Conservation (phyloP, 2,329 filamentous ascomycete species). For the Phyllosticta citriasiana region DNA sequence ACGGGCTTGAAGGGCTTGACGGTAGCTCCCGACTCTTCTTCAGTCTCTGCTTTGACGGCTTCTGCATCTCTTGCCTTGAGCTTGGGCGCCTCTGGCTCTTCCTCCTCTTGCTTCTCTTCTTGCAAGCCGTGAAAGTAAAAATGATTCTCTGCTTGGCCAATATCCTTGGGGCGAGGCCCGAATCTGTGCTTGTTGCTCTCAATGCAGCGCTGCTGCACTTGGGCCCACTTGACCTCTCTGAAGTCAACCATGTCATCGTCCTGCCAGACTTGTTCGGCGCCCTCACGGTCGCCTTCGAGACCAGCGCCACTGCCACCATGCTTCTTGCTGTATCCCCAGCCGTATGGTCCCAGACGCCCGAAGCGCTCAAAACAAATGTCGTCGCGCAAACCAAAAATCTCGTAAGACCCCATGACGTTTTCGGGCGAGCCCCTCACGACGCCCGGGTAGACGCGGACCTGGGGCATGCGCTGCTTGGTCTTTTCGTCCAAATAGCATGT, state of each 20-base stretch:
- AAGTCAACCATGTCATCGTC: slow-evolving; percentile 65
- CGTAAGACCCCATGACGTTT: slow-evolving; percentile 76
- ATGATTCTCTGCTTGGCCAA: slow-evolving; percentile 20
- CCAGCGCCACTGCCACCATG: slow-evolving; percentile 78
- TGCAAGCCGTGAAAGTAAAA: slow-evolving; percentile 31
- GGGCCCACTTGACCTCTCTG: slow-evolving; percentile 65
- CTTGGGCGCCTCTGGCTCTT: slow-evolving; percentile 12
- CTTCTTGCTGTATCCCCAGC: slow-evolving; percentile 70
- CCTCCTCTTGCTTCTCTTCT: slow-evolving; percentile 19
- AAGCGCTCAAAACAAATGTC: slow-evolving; percentile 91
- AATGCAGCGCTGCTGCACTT: slow-evolving; percentile 65
- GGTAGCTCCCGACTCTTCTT: not conserved
- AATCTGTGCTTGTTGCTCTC: slow-evolving; percentile 63
- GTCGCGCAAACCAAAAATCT: slow-evolving; percentile 65
- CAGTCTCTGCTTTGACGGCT: not conserved
- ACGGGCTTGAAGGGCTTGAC: not conserved
- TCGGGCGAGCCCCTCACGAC: slow-evolving; percentile 78
- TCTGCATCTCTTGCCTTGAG: slow-evolving; percentile 1
- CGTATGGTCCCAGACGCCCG: slow-evolving; percentile 80
- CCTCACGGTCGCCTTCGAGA: slow-evolving; percentile 72
- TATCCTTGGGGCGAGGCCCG: slow-evolving; percentile 25
- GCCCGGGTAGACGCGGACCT: slow-evolving; percentile 64
- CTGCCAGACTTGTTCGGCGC: slow-evolving; percentile 69
- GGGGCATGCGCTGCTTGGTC: slow-evolving; percentile 55
- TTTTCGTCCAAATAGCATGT: slow-evolving; percentile 71